Conservation (phyloP, 2,329 filamentous ascomycete genomes). For the Diaporthe sp. region DNA sequence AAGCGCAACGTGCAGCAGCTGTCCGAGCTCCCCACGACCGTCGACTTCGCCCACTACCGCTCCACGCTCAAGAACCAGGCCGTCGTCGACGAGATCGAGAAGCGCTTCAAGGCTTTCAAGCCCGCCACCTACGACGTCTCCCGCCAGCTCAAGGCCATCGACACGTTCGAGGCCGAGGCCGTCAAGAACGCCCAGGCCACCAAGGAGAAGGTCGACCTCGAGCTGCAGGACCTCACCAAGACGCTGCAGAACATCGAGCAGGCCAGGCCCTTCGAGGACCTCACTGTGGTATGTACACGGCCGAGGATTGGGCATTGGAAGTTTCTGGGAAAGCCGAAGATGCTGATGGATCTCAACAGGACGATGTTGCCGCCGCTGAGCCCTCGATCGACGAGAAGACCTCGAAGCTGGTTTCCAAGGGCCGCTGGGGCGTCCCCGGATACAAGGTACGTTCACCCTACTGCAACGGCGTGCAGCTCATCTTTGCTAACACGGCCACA, state of each 20-base stretch:
- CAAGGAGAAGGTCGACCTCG: conserved; percentile 94
- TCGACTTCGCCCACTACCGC: conserved; percentile 97
- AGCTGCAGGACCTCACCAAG: conserved; percentile 93
- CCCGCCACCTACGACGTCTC: conserved; percentile 91
- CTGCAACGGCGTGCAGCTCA: neutral
- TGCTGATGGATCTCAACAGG: conserved; percentile 66
- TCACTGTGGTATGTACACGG: conserved; percentile 87
- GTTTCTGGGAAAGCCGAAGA: conserved; percentile 25
- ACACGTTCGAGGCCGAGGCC: conserved; percentile 97
- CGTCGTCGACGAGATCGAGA: conserved; percentile 96
- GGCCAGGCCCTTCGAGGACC: conserved; percentile 93
- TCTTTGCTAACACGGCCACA: conserved; percentile 65
- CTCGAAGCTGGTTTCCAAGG: conserved; percentile 93
- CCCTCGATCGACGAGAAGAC: conserved; percentile 99
- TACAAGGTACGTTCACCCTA: conserved; percentile 85
- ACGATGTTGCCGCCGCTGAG: conserved; percentile 93
- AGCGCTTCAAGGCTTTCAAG: conserved; percentile 92
- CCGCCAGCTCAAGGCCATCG: conserved; percentile 97
- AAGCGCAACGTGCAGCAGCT: conserved; percentile 92
- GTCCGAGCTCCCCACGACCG: conserved; percentile 83
- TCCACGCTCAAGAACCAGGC: conserved; percentile 94
- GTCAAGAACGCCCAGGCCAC: conserved; percentile 97
- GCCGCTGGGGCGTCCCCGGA: conserved; percentile 96
- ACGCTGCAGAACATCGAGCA: conserved; percentile 98
- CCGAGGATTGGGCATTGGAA: conserved; percentile 35